Evolutionary conservation across 805 yeast genomes (phyloP), one percentile per base, ranked within the genome.

Genomic region (Pichia californica): DNA sequence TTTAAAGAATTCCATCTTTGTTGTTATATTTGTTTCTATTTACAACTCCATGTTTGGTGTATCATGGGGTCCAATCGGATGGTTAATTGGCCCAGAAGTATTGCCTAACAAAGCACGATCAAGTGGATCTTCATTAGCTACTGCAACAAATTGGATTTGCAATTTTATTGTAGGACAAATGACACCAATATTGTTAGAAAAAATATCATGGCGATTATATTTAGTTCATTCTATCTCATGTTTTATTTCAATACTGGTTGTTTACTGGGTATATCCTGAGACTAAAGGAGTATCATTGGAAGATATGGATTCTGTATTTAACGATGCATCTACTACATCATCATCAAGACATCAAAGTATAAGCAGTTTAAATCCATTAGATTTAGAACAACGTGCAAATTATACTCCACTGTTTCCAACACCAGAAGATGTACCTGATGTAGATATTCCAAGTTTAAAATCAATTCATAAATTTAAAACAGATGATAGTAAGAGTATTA

Each of bases 31-130:
- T 55, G 95, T 88, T 15, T 74, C 88, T 42, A 64, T 86, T 14
- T 86, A 81, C 67, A 88, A 87, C 56, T 85, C 94, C 1, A 79
- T 80, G 4, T 88, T 88, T 64, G 96, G 96, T 15, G 79, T 78
- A 56, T 81, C 91, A 43, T 89, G 96, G 95, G 97, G 96, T 9
- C 95, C 96, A 4, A 80, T 88, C 43, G 95, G 95, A 11, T 88
- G 96, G 96, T 64, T 83, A 33, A 79, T 83, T 61, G 65, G 54
- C 1, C 87, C 89, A 52, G 96, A 87, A 64, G 87, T 89, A 38
- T 73, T 88, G 43, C 96, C 96, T 0, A 74, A 85, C 49, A 71
- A 81, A 16, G 87, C 88, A 10, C 74, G 97, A 42, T 87, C 95
- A 4, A 84, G 88, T 54, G 95, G 96, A 46, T 94, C 95, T 0